A percentile compares a stretch with the other conserved stretches of the same genome.
Conservation (phyloP, 83 land plant genomes). For the Isoetes engelmannii region DNA sequence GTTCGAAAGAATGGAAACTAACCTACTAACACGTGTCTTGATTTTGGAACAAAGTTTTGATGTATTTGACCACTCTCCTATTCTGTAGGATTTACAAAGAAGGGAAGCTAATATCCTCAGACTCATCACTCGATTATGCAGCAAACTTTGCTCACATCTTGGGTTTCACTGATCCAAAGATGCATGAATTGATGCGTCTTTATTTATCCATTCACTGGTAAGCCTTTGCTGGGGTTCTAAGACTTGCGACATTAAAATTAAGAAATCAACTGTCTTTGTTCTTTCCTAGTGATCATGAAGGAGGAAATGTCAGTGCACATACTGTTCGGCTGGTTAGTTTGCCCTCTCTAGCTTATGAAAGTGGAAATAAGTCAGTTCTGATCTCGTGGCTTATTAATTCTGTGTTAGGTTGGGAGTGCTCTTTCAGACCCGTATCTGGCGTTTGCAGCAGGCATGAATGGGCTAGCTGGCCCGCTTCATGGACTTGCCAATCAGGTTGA, state of each 20-base stretch:
- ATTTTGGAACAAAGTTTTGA: too few species aligned
- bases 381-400: background rate
- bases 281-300: slow-evolving; percentile 92
- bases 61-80: background rate
- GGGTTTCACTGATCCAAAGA: slow-evolving; percentile 66
- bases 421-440: slow-evolving; percentile 96
- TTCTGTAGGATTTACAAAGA: slow-evolving; percentile 58
- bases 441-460: slow-evolving; percentile 96
- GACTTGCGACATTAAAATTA: background rate
- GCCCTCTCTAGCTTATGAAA: background rate
- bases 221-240: background rate
- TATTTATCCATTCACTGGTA: slow-evolving; percentile 93
- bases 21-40: too few species aligned
- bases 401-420: slow-evolving; percentile 88
- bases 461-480: slow-evolving; percentile 95
- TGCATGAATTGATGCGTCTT: slow-evolving; percentile 92
- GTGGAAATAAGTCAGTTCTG: too few species aligned
- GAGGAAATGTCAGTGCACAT: slow-evolving; percentile 99
- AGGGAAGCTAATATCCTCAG: slow-evolving; percentile 48
- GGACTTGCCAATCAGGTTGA: slow-evolving; percentile 97
- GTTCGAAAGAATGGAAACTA: too few species aligned
- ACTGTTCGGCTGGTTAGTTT: slow-evolving; percentile 80
- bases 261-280: background rate
- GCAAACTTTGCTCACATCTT: slow-evolving; percentile 96
- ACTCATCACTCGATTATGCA: slow-evolving; percentile 64